Percentiles rank a stretch among this genome's conserved stretches.
These are phyloP conservation scores for Rhododendron kiyosumense DNA, from an alignment of 148 eudicot genomes.

Conservation along the genomic window DNA sequence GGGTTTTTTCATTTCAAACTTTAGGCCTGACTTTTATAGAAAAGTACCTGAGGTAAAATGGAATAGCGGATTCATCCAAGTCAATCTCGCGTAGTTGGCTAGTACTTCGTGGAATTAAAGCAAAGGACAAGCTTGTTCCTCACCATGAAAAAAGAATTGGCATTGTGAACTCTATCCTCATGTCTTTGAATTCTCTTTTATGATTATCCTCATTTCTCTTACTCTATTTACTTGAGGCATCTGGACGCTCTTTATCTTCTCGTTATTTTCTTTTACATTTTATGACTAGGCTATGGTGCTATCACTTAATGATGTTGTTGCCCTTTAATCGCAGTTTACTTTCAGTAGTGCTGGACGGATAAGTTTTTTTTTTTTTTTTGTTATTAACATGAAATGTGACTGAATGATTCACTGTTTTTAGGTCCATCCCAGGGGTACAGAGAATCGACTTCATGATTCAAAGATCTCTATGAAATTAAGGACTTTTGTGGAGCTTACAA, in stretches of 20 bases:
- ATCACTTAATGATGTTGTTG: neutral
- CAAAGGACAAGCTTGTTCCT: neutral
- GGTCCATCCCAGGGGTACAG: conserved; percentile 55
- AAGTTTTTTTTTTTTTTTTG: neutral
- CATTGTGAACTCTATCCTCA: neutral
- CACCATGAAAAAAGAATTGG: neutral
- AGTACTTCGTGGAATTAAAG: neutral
- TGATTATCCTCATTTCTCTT: neutral
- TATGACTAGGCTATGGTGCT: neutral
- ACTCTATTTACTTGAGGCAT: neutral
- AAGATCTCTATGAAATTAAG: conserved; percentile 49
- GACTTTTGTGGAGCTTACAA: conserved; percentile 69
- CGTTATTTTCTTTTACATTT: neutral
- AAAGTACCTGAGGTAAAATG: neutral
- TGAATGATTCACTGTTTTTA: conserved; percentile 24
- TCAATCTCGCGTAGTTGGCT: neutral
- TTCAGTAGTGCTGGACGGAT: neutral
- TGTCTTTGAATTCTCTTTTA: neutral
- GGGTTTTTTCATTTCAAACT: neutral
- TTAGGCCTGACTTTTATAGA: neutral
- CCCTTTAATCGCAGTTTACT: neutral
- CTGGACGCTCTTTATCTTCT: neutral
- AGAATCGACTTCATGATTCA: conserved; percentile 12
- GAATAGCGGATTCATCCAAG: neutral
- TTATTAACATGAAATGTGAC: neutral